These are phyloP conservation scores for Pseudocercospora fijiensis DNA, from an alignment of 2,329 filamentous ascomycete genomes.

Conservation along the genomic window DNA sequence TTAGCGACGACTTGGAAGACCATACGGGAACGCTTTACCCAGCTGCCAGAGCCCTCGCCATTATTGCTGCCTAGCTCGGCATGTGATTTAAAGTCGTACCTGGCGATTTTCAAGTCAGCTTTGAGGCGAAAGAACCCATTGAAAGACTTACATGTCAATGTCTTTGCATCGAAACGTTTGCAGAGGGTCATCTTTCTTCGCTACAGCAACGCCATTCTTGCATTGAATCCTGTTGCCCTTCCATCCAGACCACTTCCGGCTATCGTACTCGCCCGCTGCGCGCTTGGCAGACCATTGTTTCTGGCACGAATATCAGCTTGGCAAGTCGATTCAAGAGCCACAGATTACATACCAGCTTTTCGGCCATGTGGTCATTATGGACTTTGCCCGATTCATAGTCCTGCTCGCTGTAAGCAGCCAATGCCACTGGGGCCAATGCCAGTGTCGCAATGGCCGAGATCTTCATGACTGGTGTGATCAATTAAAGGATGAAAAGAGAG, in stretches of 20 bases:
- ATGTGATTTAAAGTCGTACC: conserved; percentile 57
- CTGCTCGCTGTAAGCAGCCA: conserved; percentile 19
- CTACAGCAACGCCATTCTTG: conserved; percentile 46
- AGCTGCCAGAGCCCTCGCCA: conserved; percentile 49
- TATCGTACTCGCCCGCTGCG: conserved; percentile 29
- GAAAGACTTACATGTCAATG: not conserved
- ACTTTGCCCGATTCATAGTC: conserved; percentile 25
- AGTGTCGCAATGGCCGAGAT: conserved; percentile 20
- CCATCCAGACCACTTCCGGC: conserved; percentile 21
- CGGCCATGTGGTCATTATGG: conserved; percentile 22
- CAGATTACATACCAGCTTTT: conserved; percentile 13
- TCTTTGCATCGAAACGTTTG: conserved; percentile 51
- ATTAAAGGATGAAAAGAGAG: not conserved
- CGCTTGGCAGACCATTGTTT: conserved; percentile 29
- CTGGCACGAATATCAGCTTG: conserved; percentile 4
- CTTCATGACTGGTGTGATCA: conserved; percentile 20
- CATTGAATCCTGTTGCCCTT: conserved; percentile 35
- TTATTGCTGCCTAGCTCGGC: conserved; percentile 51
- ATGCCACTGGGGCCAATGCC: conserved; percentile 24
- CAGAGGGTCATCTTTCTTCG: conserved; percentile 47
- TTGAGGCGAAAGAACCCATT: not conserved
- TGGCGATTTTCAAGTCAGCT: not conserved
- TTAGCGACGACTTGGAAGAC: not conserved
- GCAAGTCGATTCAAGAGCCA: not conserved
- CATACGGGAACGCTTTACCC: conserved; percentile 33